Base-by-base conservation (phyloP, 495 filamentous ascomycete species). In the Trichoderma gamsii region DNA sequence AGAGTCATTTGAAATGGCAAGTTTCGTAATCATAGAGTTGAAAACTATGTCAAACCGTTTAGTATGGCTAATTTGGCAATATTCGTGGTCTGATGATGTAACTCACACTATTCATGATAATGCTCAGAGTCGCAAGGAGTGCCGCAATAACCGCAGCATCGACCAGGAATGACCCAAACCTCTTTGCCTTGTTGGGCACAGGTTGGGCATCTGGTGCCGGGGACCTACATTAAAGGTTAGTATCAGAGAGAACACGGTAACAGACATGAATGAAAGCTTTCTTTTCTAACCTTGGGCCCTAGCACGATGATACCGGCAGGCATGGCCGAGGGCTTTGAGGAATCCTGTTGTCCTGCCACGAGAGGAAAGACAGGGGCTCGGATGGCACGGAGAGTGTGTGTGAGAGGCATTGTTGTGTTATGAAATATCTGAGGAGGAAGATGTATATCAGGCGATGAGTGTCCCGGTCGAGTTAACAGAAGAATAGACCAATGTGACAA, bases 111-210 rank as follows among this genome's bases (percentile, higher is more conserved):
- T 52, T 1, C 78, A 46, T 6, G 71, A 56, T 51, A 11, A 64
- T 32, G 68, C 71, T 61, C 56, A 71, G 64, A 52, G 52, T 63
- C 67, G 25, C 67, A 68, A 0, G 76, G 72, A 0, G 80, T 83
- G 35, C 79, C 75, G 71, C 82, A 84, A 65, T 79, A 76, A 13
- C 74, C 74, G 66, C 82, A 84, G 23, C 76, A 71, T 46, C 77
- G 72, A 49, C 82, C 81, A 2, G 80, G 80, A 46, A 83, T 76
- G 59, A 84, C 81, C 82, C 82, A 84, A 52, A 82, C 77, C 46
- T 83, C 82, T 35, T 77, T 71, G 44, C 82, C 82, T 51, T 82
- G 81, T 23, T 72, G 75, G 49, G 76, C 74, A 63, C 76, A 78
- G 1, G 68, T 76, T 2, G 59, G 67, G 63, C 76, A 78, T 12